Evolutionary conservation across 1,139 yeast genomes (phyloP), one percentile per base, ranked within the genome.

Genomic region (Zygotorulaspora mrakii): DNA sequence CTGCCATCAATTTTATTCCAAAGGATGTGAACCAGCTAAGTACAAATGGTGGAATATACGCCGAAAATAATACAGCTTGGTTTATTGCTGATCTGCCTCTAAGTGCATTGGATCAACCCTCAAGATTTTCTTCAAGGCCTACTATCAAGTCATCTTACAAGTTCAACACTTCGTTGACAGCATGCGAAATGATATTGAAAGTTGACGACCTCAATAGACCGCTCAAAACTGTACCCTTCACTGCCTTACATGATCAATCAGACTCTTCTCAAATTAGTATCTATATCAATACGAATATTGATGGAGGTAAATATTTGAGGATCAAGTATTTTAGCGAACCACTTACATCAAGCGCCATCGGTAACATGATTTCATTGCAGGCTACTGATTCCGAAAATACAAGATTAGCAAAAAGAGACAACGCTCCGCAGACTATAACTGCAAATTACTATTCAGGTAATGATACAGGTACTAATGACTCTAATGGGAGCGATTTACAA

Each of bases 81-180:
- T 59, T 57, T 39, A 52, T 54, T 6, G 48, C 55, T 18, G 54
- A 55, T 31, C 43, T 59, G n/a, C 63, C 63, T 33, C 17, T 52
- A 12, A 33, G 47, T 12, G 40, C 46, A 22, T 40, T 54, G 16
- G 20, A 22, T n/a, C 35, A 42, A 14, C 48, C 59, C 5, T 42
- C 56, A n/a, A 40, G 44, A 21, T 46, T 59, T 18, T 46, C 42
- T 14, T 50, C 60, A 17, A 42, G 42, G 7, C 51, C 55, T 13
- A 36, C 43, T 8, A 37, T 38, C 9, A 29, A 40, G 21, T 42
- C 46, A 8, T 24, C 33, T 17, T 55, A 45, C 43, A 27, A 36
- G 17, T 57, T 50, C 34, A 48, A 53, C 28, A 34, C 48, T 4
- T 27, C 39, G 8, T 21, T 42, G 14, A 55, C 59, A 4, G 43